Base-by-base conservation (phyloP, 2,329 filamentous ascomycete genomes). In the Botrytis porri region DNA sequence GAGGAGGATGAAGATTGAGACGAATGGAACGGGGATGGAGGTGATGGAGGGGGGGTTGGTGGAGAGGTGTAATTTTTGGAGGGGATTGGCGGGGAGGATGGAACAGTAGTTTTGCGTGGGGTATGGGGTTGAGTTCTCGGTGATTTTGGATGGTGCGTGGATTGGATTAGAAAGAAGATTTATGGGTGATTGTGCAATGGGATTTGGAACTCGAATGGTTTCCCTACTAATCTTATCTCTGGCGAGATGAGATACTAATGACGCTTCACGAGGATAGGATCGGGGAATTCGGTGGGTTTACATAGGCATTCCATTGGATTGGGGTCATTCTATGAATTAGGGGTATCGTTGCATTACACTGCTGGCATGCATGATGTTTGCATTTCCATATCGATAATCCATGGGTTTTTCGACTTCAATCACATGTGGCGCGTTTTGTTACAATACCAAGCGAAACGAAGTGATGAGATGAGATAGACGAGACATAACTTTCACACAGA, bases 1-100 rank as follows among this genome's bases (percentile, higher is more conserved):
- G 67, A 76, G 71, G 67, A 76, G 78, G 64, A 67, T 80, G 66
- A 62, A 78, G 72, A 72, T 79, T 70, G 76, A 79, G 75, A 78
- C 77, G 63, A 76, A 76, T 72, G 72, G 5, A 10, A 57, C 25
- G 25, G 32, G 9, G 6, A 54, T 54, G 64, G 64, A 66, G 20
- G 32, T 20, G 9, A 51, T 66, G 8, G 43, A 35, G 2, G 45
- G n/a, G 48, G 64, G n/a, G 14, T 35, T 37, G 32, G 32, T 66
- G 6, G 64, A 22, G 32, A 51, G 64, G 45, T 66, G 64, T 54
- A 39, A 18, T 39, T 66, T 66, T 54, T 66, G 64, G 64, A 39
- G 9, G 32, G 32, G 32, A 0, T 39, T 66, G 64, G 64, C 64
- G 45, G 43, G 20, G 8, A 66, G 39, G 64, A 54, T 66, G 64